Evolutionary conservation across 169 alveolate genomes (phyloP).

Genomic region (Plasmodium vinckei): DNA sequence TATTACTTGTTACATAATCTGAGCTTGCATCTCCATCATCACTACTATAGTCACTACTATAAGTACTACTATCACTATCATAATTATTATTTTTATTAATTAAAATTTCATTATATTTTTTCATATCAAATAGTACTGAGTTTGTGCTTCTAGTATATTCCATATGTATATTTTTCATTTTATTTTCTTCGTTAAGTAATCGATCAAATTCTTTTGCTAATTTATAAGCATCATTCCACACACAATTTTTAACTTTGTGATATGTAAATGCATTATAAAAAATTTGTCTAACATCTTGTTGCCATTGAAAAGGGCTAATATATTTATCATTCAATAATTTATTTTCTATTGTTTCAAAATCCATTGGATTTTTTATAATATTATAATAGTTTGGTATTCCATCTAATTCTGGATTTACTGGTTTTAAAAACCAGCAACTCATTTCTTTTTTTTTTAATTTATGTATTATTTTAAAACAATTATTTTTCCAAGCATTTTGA

Average conservation of each 20-base stretch:
- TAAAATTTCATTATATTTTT: slow-evolving; percentile 74
- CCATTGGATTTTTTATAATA: slow-evolving; percentile 85
- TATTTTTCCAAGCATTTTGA: slow-evolving; percentile 76
- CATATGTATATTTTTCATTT: slow-evolving; percentile 21
- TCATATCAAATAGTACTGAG: slow-evolving; percentile 76
- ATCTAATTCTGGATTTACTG: slow-evolving; percentile 93
- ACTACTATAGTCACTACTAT: slow-evolving; percentile 29
- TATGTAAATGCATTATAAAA: slow-evolving; percentile 89
- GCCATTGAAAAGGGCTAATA: slow-evolving; percentile 92
- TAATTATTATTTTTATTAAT: slow-evolving; percentile 46
- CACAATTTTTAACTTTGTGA: slow-evolving; percentile 75
- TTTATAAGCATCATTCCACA: slow-evolving; percentile 77
- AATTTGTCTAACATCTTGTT: slow-evolving; percentile 91
- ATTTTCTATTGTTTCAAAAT: slow-evolving; percentile 84
- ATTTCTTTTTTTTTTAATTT: slow-evolving; percentile 78
- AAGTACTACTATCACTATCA: slow-evolving; percentile 4
- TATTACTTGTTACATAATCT: slow-evolving; percentile 6
- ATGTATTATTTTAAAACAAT: slow-evolving; percentile 79
- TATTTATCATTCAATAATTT: slow-evolving; percentile 84
- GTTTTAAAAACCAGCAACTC: slow-evolving; percentile 90
- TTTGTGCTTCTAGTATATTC: slow-evolving; percentile 48
- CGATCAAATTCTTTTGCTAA: slow-evolving; percentile 79
- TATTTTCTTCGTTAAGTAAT: slow-evolving; percentile 61
- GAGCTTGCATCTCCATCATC: slow-evolving; percentile 41
- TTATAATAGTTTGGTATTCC: slow-evolving; percentile 90